Percentiles rank a stretch among this genome's conserved stretches.
Conservation (phyloP, 768 basidiomycete species). For the Russula emetica region DNA sequence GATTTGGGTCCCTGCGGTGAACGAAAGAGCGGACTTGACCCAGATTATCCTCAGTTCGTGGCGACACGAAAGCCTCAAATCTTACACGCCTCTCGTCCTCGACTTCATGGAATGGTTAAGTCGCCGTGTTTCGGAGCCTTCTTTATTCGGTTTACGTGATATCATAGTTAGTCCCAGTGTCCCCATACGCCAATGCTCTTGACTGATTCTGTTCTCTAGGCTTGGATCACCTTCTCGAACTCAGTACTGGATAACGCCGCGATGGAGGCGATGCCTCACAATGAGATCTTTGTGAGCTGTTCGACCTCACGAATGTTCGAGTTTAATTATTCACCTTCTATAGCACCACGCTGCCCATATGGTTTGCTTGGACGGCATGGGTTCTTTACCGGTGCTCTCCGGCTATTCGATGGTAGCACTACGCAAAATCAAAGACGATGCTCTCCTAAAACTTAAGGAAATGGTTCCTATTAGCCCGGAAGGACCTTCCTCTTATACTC, state of each 20-base stretch:
- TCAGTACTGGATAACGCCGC: conserved; percentile 39
- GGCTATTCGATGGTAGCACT: conserved; percentile 59
- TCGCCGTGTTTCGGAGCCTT: conserved; percentile 51
- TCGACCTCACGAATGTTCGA: not conserved
- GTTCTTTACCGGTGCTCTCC: conserved; percentile 68
- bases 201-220: conserved; percentile 42
- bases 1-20: conserved; percentile 93
- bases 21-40: conserved; percentile 65
- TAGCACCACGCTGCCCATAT: conserved; percentile 92
- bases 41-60: conserved; percentile 74
- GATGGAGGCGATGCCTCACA: conserved; percentile 36
- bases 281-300: conserved; percentile 65
- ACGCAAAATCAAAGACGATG: conserved; percentile 56
- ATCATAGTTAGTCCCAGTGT: conserved; percentile 59
- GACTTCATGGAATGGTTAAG: conserved; percentile 83
- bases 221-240: conserved; percentile 91
- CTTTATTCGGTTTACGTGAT: conserved; percentile 77
- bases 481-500: conserved; percentile 30
- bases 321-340: conserved; percentile 15
- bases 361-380: conserved; percentile 87
- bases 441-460: conserved; percentile 48
- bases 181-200: not conserved
- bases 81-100: conserved; percentile 59
- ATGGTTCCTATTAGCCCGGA: conserved; percentile 48
- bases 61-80: conserved; percentile 49